Evolutionary conservation across 169 alveolate genomes (phyloP).

Genomic region (Eimeria tenella): DNA sequence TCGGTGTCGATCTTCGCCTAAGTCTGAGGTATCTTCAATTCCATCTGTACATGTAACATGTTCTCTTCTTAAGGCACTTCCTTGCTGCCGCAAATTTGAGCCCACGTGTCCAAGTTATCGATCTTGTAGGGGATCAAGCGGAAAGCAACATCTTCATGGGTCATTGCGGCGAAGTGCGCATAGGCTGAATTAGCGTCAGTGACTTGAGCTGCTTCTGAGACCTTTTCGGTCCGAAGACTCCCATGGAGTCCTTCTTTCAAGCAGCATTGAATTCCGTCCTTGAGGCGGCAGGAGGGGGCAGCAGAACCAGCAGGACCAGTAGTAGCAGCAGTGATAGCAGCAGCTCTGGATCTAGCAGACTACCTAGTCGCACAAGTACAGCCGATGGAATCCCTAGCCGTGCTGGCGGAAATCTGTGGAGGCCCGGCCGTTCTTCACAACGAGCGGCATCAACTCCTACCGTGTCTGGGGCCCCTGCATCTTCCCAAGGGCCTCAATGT

Average conservation of each 20-base stretch:
- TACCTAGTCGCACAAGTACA: background rate
- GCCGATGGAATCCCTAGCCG: constrained; percentile 33
- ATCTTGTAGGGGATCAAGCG: background rate
- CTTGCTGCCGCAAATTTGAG: background rate
- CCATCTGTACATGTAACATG: background rate
- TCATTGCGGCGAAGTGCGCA: background rate
- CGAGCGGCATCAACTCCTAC: constrained; percentile 7
- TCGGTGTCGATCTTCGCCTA: background rate
- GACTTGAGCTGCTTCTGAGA: background rate
- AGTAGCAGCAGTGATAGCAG: constrained; percentile 4
- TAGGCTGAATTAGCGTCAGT: background rate
- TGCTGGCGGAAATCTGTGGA: background rate
- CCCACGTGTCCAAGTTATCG: too few relatives aligned
- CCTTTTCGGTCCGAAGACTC: constrained; percentile 22
- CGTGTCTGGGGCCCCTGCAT: background rate
- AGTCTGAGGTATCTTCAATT: background rate
- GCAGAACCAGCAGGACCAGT: constrained; percentile 46
- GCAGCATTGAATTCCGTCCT: constrained; percentile 67
- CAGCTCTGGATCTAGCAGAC: constrained; percentile 1
- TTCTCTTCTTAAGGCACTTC: background rate
- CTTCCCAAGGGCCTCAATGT: background rate
- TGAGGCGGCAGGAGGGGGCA: constrained; percentile 67
- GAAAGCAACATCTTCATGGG: background rate
- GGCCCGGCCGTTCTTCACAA: background rate
- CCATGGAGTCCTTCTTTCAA: constrained; percentile 66